Evolutionary conservation across 2,329 filamentous ascomycete genomes (phyloP), one percentile per base, ranked within the genome.

Genomic region (Fusarium chaquense): DNA sequence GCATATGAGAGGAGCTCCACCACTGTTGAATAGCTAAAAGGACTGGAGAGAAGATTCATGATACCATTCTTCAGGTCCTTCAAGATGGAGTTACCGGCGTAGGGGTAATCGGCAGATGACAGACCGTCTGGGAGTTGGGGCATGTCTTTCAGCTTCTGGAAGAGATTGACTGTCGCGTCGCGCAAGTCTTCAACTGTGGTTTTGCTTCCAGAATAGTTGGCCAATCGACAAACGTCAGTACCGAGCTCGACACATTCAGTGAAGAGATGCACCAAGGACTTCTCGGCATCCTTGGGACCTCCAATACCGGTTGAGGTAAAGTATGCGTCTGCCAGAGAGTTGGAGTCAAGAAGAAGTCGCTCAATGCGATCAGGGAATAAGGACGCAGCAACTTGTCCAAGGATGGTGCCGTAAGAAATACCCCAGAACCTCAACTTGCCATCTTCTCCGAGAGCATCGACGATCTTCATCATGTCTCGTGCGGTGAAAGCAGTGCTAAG

Each of bases 381-480:
- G 15, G 74, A 54, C 0, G 74, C 72, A 5, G 61, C 61, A 5
- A 69, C 63, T 24, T 70, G 65, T 0, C 73, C 74, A 0, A 76
- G 51, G 3, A 72, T 54, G 5, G 71, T 75, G 2, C 74, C 72
- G 24, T 75, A 74, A 1, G 72, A 74, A 5, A 65, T 61, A 8
- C 80, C 80, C 76, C 76, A 81, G 58, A 76, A 82, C 33, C 77
- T 67, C 9, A 81, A 53, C 55, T 77, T 51, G 3, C 78, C 76
- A 52, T 80, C 79, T 44, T 78, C 77, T 4, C 67, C 76, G 3
- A 81, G 76, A 6, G 77, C 77, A 57, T 83, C 80, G 1, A 79
- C 80, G 18, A 83, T 78, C 26, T 70, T 58, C 62, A 82, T 78
- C 73, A 83, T 75, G 58, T 83, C 81, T 36, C 80, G 75, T 16